These are phyloP conservation scores for Meyerozyma carpophila DNA, from an alignment of 1,139 yeast genomes.

Conservation along the genomic window DNA sequence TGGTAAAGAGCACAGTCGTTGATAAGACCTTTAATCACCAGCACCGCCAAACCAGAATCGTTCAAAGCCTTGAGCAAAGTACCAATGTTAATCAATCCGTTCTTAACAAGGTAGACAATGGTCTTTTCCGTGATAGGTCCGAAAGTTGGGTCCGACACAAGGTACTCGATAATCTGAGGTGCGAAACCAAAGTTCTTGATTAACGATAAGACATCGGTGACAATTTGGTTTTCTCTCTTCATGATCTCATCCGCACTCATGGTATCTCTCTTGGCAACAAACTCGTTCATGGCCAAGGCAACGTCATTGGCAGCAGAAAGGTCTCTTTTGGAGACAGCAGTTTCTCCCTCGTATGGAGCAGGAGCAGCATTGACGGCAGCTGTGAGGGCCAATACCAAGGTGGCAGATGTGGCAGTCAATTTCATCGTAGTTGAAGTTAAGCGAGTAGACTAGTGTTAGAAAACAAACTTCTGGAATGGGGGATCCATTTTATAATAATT, in stretches of 20 bases:
- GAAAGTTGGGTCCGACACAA: constrained; percentile 30
- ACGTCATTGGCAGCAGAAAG: constrained; percentile 21
- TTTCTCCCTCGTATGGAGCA: constrained; percentile 11
- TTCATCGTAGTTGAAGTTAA: constrained; percentile 18
- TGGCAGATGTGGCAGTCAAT: constrained; percentile 23
- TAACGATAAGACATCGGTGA: constrained; percentile 38
- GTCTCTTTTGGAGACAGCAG: constrained; percentile 28
- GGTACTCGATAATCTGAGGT: constrained; percentile 28
- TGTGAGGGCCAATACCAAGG: constrained; percentile 29
- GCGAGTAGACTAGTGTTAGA: neutral
- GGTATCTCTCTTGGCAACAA: constrained; percentile 25
- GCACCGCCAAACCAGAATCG: constrained; percentile 40
- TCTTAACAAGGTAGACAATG: constrained; percentile 26
- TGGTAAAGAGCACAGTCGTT: constrained; percentile 38
- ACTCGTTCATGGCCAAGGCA: constrained; percentile 24
- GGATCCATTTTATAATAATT: constrained; percentile 1
- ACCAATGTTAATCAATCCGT: constrained; percentile 28
- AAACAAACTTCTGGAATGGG: neutral
- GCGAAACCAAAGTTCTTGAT: constrained; percentile 37
- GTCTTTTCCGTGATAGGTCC: constrained; percentile 25
- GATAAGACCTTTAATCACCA: constrained; percentile 33
- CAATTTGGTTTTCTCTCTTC: constrained; percentile 38
- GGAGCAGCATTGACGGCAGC: constrained; percentile 34
- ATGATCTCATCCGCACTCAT: constrained; percentile 21
- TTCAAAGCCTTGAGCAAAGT: constrained; percentile 39